Evolutionary conservation across 2,329 filamentous ascomycete genomes (phyloP).

Genomic region (Aspergillus costaricaensis): DNA sequence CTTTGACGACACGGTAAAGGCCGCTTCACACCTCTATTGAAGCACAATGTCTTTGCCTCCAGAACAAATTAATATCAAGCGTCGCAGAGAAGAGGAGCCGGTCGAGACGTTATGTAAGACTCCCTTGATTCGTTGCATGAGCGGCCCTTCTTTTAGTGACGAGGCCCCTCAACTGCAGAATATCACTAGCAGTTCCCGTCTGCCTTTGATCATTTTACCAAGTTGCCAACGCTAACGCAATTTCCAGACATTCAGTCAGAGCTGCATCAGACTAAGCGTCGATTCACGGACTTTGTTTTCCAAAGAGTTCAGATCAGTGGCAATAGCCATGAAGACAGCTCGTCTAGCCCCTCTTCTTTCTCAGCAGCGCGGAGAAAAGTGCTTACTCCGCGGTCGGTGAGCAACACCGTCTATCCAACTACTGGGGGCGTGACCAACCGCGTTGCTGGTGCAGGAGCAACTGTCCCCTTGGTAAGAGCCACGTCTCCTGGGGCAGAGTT

Average conservation of each 20-base stretch:
- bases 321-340: slow-evolving; percentile 16
- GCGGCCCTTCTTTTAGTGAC: background rate
- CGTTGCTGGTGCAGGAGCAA: slow-evolving; percentile 19
- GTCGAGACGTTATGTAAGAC: slow-evolving; percentile 56
- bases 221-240: slow-evolving; percentile 12
- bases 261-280: slow-evolving; percentile 47
- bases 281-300: slow-evolving; percentile 53
- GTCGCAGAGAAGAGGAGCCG: slow-evolving; percentile 58
- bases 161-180: background rate
- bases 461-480: slow-evolving; percentile 44
- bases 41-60: slow-evolving; percentile 48
- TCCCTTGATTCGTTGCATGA: background rate
- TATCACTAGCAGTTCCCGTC: background rate
- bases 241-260: slow-evolving; percentile 48
- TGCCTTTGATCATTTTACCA: background rate
- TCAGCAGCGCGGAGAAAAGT: slow-evolving; percentile 29
- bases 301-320: slow-evolving; percentile 40
- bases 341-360: slow-evolving; percentile 19
- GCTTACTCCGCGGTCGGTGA: slow-evolving; percentile 39
- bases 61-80: slow-evolving; percentile 57
- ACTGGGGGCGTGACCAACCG: slow-evolving; percentile 16
- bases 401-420: slow-evolving; percentile 29
- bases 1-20: background rate
- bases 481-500: slow-evolving; percentile 47
- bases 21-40: background rate